These are phyloP conservation scores for Fusarium mangiferae DNA, from an alignment of 2,329 filamentous ascomycete species.

Conservation along the genomic window DNA sequence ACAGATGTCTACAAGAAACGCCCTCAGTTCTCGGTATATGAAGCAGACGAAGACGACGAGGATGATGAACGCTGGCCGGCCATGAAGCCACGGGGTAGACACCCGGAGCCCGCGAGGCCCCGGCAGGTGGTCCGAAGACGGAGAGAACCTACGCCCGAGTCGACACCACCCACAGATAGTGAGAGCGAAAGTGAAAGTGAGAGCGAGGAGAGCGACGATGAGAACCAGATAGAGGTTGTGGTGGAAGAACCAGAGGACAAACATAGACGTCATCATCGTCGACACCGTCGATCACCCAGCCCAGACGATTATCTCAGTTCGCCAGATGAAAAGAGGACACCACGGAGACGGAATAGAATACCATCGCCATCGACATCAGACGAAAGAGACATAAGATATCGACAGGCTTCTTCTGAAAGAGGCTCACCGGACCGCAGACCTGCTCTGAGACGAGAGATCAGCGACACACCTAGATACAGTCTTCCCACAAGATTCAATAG, in stretches of 20 bases:
- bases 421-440: constrained; percentile 45
- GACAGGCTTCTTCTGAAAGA: constrained; percentile 43
- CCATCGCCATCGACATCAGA: constrained; percentile 40
- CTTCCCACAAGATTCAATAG: constrained; percentile 41
- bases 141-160: constrained; percentile 35
- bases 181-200: constrained; percentile 26
- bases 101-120: constrained; percentile 30
- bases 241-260: constrained; percentile 45
- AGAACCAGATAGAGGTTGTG: constrained; percentile 39
- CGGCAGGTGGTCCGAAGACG: constrained; percentile 27
- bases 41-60: constrained; percentile 42
- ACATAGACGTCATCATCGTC: constrained; percentile 30
- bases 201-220: constrained; percentile 28
- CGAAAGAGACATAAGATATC: constrained; percentile 39
- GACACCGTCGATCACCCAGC: constrained; percentile 34
- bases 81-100: constrained; percentile 35
- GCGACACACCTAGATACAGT: constrained; percentile 45
- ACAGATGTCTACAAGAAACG: constrained; percentile 48
- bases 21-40: constrained; percentile 42
- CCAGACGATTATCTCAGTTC: constrained; percentile 44
- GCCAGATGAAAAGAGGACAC: constrained; percentile 38
- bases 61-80: constrained; percentile 26
- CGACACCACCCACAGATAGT: constrained; percentile 29
- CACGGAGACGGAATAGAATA: constrained; percentile 36
- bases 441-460: constrained; percentile 44